Percentiles rank a stretch among this genome's conserved stretches.
Conservation (phyloP, 1,139 yeast genomes). For the Debaryomyces singareniensis region DNA sequence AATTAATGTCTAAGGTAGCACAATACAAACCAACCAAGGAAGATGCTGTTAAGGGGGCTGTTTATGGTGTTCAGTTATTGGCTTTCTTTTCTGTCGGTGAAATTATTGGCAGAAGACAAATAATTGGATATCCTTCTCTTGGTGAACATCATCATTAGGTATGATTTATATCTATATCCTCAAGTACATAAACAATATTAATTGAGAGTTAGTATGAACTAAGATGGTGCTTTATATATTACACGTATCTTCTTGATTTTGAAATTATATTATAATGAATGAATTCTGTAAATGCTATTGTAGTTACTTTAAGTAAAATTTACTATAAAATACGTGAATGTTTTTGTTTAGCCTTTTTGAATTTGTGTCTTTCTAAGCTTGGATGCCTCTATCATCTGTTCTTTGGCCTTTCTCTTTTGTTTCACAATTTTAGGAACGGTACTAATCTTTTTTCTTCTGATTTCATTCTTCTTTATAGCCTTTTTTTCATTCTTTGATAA, state of each 20-base stretch:
- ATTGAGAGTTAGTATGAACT: too few species aligned
- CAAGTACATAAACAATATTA: too few species aligned
- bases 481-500: slow-evolving; percentile 63
- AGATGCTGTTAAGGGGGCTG: slow-evolving; percentile 60
- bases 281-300: slow-evolving; percentile 1
- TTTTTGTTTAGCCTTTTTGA: too few species aligned
- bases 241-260: too few species aligned
- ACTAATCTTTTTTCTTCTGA: slow-evolving; percentile 69
- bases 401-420: slow-evolving; percentile 55
- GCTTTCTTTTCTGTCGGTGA: slow-evolving; percentile 96
- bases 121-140: slow-evolving; percentile 73
- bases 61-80: slow-evolving; percentile 74
- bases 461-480: slow-evolving; percentile 51
- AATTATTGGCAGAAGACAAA: slow-evolving; percentile 90
- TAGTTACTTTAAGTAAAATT: background rate
- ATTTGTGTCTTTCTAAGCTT: slow-evolving; percentile 64
- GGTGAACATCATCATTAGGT: slow-evolving; percentile 21
- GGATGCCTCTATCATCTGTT: slow-evolving; percentile 75
- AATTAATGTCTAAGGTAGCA: slow-evolving; percentile 32
- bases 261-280: background rate
- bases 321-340: too few species aligned
- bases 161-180: too few species aligned
- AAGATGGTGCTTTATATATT: too few species aligned
- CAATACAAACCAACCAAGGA: slow-evolving; percentile 50
- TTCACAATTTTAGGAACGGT: slow-evolving; percentile 76